Base-by-base conservation (phyloP, 768 basidiomycete species). In the Mycena galericulata region DNA sequence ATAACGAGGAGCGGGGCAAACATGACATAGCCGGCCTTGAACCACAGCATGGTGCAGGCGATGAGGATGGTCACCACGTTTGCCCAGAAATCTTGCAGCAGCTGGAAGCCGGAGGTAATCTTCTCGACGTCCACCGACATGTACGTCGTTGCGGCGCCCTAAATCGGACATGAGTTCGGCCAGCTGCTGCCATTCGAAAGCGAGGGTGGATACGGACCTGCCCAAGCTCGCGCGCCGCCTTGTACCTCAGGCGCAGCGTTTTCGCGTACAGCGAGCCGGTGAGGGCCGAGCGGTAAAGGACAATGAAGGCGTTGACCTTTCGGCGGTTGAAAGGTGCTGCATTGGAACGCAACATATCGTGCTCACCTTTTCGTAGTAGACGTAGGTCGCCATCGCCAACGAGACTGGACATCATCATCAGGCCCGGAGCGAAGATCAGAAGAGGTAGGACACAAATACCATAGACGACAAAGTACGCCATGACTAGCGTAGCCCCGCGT, bases 101-200 rank as follows among this genome's bases (percentile, higher is more conserved):
- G 29, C 36, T 38, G 47, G 61, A 62, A 62, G 26, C 61, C 61
- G 29, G 20, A 7, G 26, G 50, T 62, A 24, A 62, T 26, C 40
- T 62, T 62, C 49, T 62, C 61, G 38, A 62, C 45, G 54, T 64
- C 62, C 20, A 64, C 62, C 9, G 62, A 56, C 62, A 64, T 64
- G 62, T 64, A 64, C 43, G 62, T 64, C 53, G 62, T 64, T 11
- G 53, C 62, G 43, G 62, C 61, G 61, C 61, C 61, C 36, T 54
- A 54, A 54, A 38, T 54, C n/a, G 30, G n/a, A 32, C 30, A 53
- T 30, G 27, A 53, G 27, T 53, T 38, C 53, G 32, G 22, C 22
- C 34, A 54, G 32, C 32, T 22, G 32, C 22, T 54, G 56, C 41
- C 56, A 58, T 26, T 58, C 41, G 40, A 45, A 32, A 58, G 56